Evolutionary conservation across 345 rosid genomes (phyloP), one percentile per base, ranked within the genome.

Genomic region (Cardamine resedifolia): DNA sequence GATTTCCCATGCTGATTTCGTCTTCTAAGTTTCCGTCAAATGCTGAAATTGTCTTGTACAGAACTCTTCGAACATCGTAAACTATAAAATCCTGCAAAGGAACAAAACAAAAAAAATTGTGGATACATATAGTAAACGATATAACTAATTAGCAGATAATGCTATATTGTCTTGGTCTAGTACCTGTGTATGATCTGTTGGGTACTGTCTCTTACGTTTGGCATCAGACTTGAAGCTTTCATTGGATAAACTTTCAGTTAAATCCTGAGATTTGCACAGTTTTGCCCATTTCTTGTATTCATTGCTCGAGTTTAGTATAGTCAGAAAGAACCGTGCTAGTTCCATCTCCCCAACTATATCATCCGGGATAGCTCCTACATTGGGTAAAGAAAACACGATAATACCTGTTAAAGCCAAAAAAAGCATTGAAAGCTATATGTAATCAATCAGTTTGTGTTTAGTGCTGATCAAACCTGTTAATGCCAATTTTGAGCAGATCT

Each of bases 151-250:
- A 53, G 26, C 3, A 53, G 70, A 53, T 18, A 55, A 47, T 55
- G 41, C 9, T 26, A 10, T 23, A 33, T 33, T 60, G 36, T 43
- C 20, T 36, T 38, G 21, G 24, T 43, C 1, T 58, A 3, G 56
- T 64, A 87, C 97, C 91, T 90, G 96, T 3, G 96, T 87, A 77
- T 92, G 96, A 81, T 92, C 92, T 38, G 86, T 83, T 58, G 83
- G 56, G 70, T 85, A 75, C 63, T 80, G 90, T 53, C 67, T 81
- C 81, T 75, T 79, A 44, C n/a, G 70, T 82, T 59, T 81, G 20
- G 6, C 53, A 26, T 61, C 74, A 19, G 52, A 50, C 19, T 28
- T 44, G 39, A 19, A 56, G 14, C 74, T 63, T 56, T 66, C 70
- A 53, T 75, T 53, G 2, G 78, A 66, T 33, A 43, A 6, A 28